phyloP scores from a whole-genome alignment of 176 grass and related monocot species.

The Musa schizocarpa region DNA sequence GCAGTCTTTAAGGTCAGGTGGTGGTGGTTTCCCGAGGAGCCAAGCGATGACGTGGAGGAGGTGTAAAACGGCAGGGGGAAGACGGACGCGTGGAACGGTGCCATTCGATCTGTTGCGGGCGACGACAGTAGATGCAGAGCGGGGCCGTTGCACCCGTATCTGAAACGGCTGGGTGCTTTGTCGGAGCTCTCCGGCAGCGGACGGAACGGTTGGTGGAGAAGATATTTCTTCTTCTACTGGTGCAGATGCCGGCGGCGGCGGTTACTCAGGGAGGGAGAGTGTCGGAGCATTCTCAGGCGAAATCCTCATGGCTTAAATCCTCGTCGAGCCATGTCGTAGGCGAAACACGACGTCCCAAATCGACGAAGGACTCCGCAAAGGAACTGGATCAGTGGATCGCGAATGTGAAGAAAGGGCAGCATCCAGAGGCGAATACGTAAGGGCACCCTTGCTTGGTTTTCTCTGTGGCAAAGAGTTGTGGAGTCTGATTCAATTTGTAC shows the following conservation, averaged over 20 bases:
- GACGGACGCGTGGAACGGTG: neutral
- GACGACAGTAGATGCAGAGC: neutral
- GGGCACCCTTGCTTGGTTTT: neutral
- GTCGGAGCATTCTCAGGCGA: too few relatives aligned
- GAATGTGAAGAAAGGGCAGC: conserved; percentile 15
- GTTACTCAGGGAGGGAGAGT: too few relatives aligned
- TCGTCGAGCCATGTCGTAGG: too few relatives aligned
- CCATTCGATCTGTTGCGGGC: neutral
- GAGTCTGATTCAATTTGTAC: too few relatives aligned
- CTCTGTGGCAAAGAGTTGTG: too few relatives aligned
- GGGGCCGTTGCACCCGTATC: neutral
- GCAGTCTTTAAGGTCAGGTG: too few relatives aligned
- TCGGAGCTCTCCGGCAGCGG: neutral
- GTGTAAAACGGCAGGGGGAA: too few relatives aligned
- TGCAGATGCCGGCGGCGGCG: too few relatives aligned
- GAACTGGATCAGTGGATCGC: conserved; percentile 23
- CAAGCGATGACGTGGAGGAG: too few relatives aligned
- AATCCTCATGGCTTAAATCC: too few relatives aligned
- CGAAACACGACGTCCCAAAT: neutral
- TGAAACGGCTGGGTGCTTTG: neutral
- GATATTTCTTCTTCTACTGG: too few relatives aligned
- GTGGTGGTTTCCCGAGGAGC: too few relatives aligned
- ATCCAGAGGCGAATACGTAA: conserved; percentile 18
- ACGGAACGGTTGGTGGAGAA: neutral
- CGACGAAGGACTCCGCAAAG: conserved; percentile 1